Evolutionary conservation across 2,329 filamentous ascomycete genomes (phyloP), one percentile per base, ranked within the genome.

Genomic region (Phaeosphaeriaceae sp.): DNA sequence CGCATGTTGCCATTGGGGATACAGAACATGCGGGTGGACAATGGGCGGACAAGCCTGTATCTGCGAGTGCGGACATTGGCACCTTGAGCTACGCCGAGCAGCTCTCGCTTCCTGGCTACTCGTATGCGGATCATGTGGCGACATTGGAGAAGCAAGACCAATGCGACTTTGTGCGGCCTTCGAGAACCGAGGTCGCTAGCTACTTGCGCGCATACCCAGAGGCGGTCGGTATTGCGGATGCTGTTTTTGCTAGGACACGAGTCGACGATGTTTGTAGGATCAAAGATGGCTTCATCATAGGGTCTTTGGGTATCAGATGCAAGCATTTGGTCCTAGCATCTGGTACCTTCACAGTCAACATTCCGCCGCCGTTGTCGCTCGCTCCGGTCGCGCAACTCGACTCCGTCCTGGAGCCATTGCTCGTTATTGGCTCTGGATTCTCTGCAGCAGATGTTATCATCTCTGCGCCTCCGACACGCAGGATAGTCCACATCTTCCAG

Each of bases 81-180:
- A 84, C 86, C 0, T 69, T 88, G 71, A 88, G 85, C 70, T 88
- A 88, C 76, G 85, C 85, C 2, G 85, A 86, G 57, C 85, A 87
- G 81, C 78, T 88, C 7, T 87, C 84, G 15, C 76, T 88, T 24
- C 86, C 86, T 0, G 86, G 84, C 0, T 88, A 87, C 68, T 82
- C 82, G 6, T 86, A 86, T 65, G 78, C 80, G 1, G 81, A 85
- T 10, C 83, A 88, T 67, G 79, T 85, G 60, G 76, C 74, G 25
- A 75, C 68, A 50, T 72, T 63, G 2, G 76, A 79, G 45, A 80
- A 80, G 24, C 72, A 65, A 19, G 60, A 64, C 31, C 80, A 83
- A 5, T 67, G 67, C 47, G 77, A 85, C 19, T 86, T 86, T 61
- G 81, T 84, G 27, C 78, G 86, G 20, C 86, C 86, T 5, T 84